A percentile compares a stretch with the other conserved stretches of the same genome.
phyloP scores from a whole-genome alignment of 371 early-diverging fungal species.

The Syncephalastrum racemosum region DNA sequence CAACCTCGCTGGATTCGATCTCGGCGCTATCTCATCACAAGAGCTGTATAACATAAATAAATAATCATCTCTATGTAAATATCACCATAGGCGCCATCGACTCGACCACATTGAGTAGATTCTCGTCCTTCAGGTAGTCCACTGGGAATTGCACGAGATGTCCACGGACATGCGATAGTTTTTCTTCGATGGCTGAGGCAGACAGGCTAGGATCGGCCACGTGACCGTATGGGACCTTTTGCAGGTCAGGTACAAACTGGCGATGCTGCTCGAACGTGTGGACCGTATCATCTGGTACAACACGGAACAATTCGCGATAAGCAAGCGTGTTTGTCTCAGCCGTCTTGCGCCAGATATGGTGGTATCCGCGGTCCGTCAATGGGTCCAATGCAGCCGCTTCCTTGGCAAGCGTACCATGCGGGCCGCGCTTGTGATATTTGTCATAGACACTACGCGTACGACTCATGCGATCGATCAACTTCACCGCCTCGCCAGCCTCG shows the following conservation, averaged over 20 bases:
- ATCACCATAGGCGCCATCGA: slow-evolving; percentile 18
- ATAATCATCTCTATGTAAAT: slow-evolving; percentile 5
- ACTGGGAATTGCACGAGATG: slow-evolving; percentile 76
- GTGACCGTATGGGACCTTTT: slow-evolving; percentile 56
- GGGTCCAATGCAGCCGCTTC: slow-evolving; percentile 69
- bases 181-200: slow-evolving; percentile 35
- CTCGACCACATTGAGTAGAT: slow-evolving; percentile 15
- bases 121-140: slow-evolving; percentile 33
- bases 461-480: slow-evolving; percentile 37
- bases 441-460: slow-evolving; percentile 41
- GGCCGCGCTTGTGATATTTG: slow-evolving; percentile 13
- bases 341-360: slow-evolving; percentile 60
- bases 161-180: slow-evolving; percentile 49
- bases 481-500: slow-evolving; percentile 36
- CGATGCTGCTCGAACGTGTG: slow-evolving; percentile 64
- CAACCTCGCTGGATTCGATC: slow-evolving; percentile 43
- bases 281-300: slow-evolving; percentile 84
- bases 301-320: slow-evolving; percentile 80
- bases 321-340: slow-evolving; percentile 68
- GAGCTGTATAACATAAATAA: slow-evolving; percentile 28
- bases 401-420: not conserved
- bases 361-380: slow-evolving; percentile 60
- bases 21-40: slow-evolving; percentile 35
- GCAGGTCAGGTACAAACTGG: slow-evolving; percentile 55
- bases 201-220: slow-evolving; percentile 48